Evolutionary conservation across 2,329 filamentous ascomycete species (phyloP), one percentile per base, ranked within the genome.

Genomic region (Paraphaeosphaeria minitans): DNA sequence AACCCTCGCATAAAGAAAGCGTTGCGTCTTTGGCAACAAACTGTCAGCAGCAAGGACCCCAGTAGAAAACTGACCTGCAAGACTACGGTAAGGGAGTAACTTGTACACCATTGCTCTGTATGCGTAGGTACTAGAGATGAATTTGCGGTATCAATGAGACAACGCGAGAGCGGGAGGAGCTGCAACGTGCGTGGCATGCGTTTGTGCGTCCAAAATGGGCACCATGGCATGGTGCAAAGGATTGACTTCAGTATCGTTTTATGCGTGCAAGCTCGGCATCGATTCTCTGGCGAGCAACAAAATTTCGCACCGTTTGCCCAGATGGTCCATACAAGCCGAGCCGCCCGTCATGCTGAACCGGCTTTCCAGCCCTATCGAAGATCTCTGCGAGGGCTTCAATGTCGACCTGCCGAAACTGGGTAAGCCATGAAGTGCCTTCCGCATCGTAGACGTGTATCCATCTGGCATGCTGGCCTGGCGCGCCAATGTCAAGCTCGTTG

Each of bases 371-470:
- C 3, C 22, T 27, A 53, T 35, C 51, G 51, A 45, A 53, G 35
- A 31, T 27, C 12, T 24, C 16, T 19, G 51, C 19, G 27, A 53
- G 43, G 13, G 27, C 5, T 10, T 45, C 39, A 46, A 53, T 41
- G 31, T 53, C 41, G 6, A 43, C 24, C 10, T 19, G 22, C 6
- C 41, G 41, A 24, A 24, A 53, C 14, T 43, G 51, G 39, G 27
- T 53, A 19, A 52, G 55, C 41, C 49, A 41, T 3, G 42, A 57
- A 39, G 51, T 24, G 37, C 63, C 61, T 7, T 60, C 49, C 21
- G 39, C 13, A 24, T 66, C 63, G 49, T 63, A 62, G 8, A 61
- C 54, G n/a, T 60, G 55, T 21, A 56, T 31, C 61, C 61, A 64
- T 19, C 61, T 53, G 24, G 52, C 19, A 16, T 41, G 24, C 13